Evolutionary conservation across 148 eudicot genomes (phyloP).

Genomic region (Amaranthus hypochondriacus): DNA sequence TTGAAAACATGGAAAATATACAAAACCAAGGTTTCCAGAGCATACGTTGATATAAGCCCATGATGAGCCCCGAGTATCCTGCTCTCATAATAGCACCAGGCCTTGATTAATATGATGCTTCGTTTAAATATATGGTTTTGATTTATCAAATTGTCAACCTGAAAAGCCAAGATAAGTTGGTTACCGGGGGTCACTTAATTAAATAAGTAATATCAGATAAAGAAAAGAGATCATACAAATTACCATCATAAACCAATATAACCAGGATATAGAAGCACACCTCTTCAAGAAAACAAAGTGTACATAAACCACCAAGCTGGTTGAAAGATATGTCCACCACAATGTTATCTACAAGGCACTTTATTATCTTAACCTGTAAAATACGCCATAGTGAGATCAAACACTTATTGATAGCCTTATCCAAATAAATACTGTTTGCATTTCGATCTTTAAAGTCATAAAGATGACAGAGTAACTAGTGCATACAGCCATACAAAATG

Average conservation of each 20-base stretch:
- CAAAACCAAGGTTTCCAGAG: conserved; percentile 56
- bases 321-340: conserved; percentile 66
- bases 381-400: background rate
- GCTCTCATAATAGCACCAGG: conserved; percentile 66
- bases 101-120: conserved; percentile 59
- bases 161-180: conserved; percentile 13
- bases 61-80: conserved; percentile 62
- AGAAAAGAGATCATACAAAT: background rate
- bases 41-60: conserved; percentile 59
- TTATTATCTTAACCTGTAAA: conserved; percentile 62
- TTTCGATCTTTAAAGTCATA: background rate
- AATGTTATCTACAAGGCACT: conserved; percentile 63
- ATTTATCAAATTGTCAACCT: conserved; percentile 47
- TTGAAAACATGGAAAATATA: conserved; percentile 54
- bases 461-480: background rate
- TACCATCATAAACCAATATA: conserved; percentile 4
- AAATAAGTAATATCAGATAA: background rate
- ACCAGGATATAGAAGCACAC: conserved; percentile 28
- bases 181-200: background rate
- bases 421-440: background rate
- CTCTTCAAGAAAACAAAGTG: conserved; percentile 67
- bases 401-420: conserved; percentile 4
- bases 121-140: conserved; percentile 55
- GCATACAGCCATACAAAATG: background rate
- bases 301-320: conserved; percentile 61